These are phyloP conservation scores for Fraxinus latifolia DNA, from an alignment of 305 asterid species.

Conservation along the genomic window DNA sequence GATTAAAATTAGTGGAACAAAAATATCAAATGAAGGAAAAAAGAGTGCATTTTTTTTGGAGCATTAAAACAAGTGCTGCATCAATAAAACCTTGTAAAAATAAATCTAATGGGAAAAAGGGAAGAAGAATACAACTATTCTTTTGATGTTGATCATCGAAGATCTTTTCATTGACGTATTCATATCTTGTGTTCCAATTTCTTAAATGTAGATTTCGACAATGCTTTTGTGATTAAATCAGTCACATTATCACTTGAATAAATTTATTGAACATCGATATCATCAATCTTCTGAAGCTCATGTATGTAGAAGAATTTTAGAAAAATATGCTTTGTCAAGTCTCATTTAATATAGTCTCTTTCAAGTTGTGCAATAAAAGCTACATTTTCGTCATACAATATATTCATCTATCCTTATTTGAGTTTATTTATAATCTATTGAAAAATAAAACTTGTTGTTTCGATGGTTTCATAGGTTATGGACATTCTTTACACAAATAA, in stretches of 20 bases:
- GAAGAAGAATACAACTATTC: not conserved
- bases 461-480: not conserved
- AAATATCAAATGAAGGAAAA: not conserved
- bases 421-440: not conserved
- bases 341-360: not conserved
- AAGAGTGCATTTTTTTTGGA: not conserved
- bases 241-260: not conserved
- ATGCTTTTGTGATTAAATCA: not conserved
- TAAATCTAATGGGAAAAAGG: not conserved
- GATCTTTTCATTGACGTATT: not conserved
- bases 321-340: not conserved
- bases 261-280: not conserved
- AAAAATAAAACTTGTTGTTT: too few relatives aligned
- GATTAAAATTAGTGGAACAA: not conserved
- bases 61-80: not conserved
- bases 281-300: not conserved
- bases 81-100: too few relatives aligned
- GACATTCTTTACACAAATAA: too few relatives aligned
- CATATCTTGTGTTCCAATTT: not conserved
- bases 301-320: not conserved
- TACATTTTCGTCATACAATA: not conserved
- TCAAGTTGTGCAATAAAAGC: not conserved
- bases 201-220: not conserved
- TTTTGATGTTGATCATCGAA: not conserved
- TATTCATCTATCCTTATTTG: not conserved